Base-by-base conservation (phyloP, 2,329 filamentous ascomycete genomes). In the Diaporthe australafricana region DNA sequence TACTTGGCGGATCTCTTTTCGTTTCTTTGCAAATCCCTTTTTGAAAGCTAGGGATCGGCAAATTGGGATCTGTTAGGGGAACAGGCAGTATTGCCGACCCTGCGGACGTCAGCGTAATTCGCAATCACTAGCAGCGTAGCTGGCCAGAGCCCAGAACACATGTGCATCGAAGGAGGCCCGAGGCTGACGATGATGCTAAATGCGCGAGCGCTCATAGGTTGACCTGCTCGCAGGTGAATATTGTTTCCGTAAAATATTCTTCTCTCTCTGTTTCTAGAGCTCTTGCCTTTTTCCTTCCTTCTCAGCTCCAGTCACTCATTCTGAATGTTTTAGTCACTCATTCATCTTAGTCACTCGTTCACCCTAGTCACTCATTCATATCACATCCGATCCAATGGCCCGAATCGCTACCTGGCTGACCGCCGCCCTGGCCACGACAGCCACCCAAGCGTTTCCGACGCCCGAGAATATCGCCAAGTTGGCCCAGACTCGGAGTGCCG, bases 1-100 rank as follows among this genome's bases (percentile, higher is more conserved):
- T 65, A 65, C 60, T 38, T 50, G 30, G 16, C n/a, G 56, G 56
- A 20, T 60, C 56, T n/a, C 14, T 60, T 20, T 4, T 20, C 9
- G 48, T 20, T 53, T 27, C 8, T 16, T 25, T 57, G 60, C 30
- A 30, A 27, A 14, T 63, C 42, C 45, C 30, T 38, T 50, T 27
- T 38, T 50, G 30, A 65, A 50, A 25, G 20, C 30, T 38, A 42
- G 30, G 20, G 60, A 50, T 35, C 20, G n/a, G 20, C 45, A 65
- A 50, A 65, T 65, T 48, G 40, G 60, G 60, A 65, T 65, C 30
- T 35, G 42, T 65, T 25, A 50, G 27, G 60, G 45, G 60, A 48
- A 20, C 14, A 17, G 11, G 20, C 17, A 38, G n/a, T 27, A 35
- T 65, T 30, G n/a, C 25, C 8, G 30, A 25, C 20, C 17, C n/a